A percentile compares a stretch with the other conserved stretches of the same genome.
Conservation (phyloP, 805 yeast species). For the Starmerella stigmatis region DNA sequence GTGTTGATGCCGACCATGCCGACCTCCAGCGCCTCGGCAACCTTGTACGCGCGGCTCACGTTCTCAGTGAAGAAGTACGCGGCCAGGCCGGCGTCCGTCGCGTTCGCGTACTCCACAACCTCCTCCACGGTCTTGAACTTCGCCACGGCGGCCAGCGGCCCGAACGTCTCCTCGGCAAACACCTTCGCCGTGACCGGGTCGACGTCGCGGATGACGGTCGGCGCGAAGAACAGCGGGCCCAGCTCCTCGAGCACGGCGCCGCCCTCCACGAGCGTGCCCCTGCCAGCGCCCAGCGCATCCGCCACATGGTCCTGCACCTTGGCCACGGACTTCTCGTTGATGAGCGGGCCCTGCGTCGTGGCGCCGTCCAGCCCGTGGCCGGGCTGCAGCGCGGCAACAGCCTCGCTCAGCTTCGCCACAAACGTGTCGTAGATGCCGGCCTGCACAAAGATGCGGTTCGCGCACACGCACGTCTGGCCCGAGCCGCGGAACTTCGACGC, state of each 20-base stretch:
- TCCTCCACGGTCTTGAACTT: slow-evolving; percentile 56
- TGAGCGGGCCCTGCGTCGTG: slow-evolving; percentile 70
- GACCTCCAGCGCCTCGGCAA: slow-evolving; percentile 56
- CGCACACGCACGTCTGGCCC: slow-evolving; percentile 78
- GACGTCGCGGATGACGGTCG: slow-evolving; percentile 57
- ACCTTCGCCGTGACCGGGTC: slow-evolving; percentile 44
- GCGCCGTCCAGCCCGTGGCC: slow-evolving; percentile 53
- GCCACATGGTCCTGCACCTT: slow-evolving; percentile 54
- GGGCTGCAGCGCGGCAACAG: slow-evolving; percentile 37
- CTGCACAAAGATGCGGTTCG: slow-evolving; percentile 62
- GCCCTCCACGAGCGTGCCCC: slow-evolving; percentile 51
- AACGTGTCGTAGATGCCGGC: slow-evolving; percentile 54
- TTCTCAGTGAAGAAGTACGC: slow-evolving; percentile 60
- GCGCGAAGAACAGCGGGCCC: slow-evolving; percentile 56
- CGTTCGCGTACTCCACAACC: slow-evolving; percentile 52
- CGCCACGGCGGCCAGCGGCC: slow-evolving; percentile 66
- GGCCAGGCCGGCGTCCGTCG: slow-evolving; percentile 63
- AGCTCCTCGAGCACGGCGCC: slow-evolving; percentile 46
- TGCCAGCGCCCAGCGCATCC: slow-evolving; percentile 54
- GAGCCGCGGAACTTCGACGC: slow-evolving; percentile 62
- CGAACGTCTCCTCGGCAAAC: slow-evolving; percentile 66
- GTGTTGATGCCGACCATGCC: slow-evolving; percentile 82
- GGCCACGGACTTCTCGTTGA: slow-evolving; percentile 49
- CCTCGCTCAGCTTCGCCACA: slow-evolving; percentile 38
- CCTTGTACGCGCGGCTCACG: slow-evolving; percentile 43